Percentiles rank a stretch among this genome's conserved stretches.
phyloP scores from a whole-genome alignment of 2,329 filamentous ascomycete species.

The Beauveria brongniartii region DNA sequence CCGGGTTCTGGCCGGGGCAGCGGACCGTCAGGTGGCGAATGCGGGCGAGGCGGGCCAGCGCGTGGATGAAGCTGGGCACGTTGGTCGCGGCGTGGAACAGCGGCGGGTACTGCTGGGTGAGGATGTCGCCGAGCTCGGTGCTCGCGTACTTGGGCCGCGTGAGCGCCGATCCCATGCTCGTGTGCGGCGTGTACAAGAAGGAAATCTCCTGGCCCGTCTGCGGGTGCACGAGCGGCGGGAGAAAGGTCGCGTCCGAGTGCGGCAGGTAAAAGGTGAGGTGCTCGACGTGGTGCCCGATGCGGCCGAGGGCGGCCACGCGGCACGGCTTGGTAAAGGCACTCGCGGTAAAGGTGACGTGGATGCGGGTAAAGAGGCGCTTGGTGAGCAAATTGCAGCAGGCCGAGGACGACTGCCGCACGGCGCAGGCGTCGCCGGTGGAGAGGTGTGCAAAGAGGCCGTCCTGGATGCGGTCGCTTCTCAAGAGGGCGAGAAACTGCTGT shows the following conservation, averaged over 20 bases:
- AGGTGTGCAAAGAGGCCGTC: conserved; percentile 42
- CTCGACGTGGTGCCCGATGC: conserved; percentile 72
- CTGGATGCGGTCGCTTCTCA: conserved; percentile 43
- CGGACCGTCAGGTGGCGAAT: conserved; percentile 68
- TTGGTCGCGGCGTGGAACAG: conserved; percentile 87
- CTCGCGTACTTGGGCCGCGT: conserved; percentile 71
- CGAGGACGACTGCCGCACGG: conserved; percentile 58
- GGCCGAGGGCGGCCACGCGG: conserved; percentile 64
- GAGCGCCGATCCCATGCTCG: conserved; percentile 52
- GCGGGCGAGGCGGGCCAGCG: conserved; percentile 59
- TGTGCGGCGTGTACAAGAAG: conserved; percentile 76
- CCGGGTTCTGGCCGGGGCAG: conserved; percentile 63
- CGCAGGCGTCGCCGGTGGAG: conserved; percentile 44
- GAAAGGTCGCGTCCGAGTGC: conserved; percentile 69
- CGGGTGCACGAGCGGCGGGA: conserved; percentile 77
- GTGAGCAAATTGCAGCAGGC: conserved; percentile 64
- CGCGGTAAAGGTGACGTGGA: conserved; percentile 62
- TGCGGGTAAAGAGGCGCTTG: conserved; percentile 59
- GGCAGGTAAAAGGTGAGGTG: conserved; percentile 70
- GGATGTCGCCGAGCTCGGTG: conserved; percentile 67
- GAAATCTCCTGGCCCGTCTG: conserved; percentile 66
- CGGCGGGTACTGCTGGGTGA: conserved; percentile 81
- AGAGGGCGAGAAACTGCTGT: conserved; percentile 45
- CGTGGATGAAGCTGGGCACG: conserved; percentile 72
- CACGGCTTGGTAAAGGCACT: conserved; percentile 68